phyloP scores from a whole-genome alignment of 148 eudicot genomes.

The Fagopyrum tataricum region DNA sequence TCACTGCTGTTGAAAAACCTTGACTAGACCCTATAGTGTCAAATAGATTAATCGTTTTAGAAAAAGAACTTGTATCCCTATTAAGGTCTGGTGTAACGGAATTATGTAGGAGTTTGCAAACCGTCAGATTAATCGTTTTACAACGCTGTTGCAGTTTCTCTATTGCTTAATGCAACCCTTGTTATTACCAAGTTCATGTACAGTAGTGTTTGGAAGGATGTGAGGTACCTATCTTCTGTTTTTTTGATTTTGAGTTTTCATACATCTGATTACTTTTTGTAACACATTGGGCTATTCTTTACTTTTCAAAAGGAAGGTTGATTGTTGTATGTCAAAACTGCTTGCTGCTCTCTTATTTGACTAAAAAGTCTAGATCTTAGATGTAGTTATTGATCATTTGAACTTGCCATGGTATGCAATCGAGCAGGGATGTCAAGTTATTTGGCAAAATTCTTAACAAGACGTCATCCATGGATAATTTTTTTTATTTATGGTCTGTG shows the following conservation, averaged over 20 bases:
- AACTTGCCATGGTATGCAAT: not conserved
- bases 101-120: not conserved
- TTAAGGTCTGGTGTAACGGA: not conserved
- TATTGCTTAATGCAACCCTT: constrained; percentile 94
- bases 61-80: too few relatives aligned
- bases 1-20: not conserved
- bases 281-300: not conserved
- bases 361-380: not conserved
- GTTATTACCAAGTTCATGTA: constrained; percentile 81
- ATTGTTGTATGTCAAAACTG: constrained; percentile 1
- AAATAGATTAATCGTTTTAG: too few relatives aligned
- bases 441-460: too few relatives aligned
- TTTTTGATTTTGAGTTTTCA: not conserved
- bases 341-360: not conserved
- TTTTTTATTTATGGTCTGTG: too few relatives aligned
- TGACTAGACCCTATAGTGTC: not conserved
- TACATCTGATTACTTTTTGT: not conserved
- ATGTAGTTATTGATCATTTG: constrained; percentile 1
- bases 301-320: not conserved
- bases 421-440: too few relatives aligned
- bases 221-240: constrained; percentile 38
- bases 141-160: constrained; percentile 89
- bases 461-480: too few relatives aligned
- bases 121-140: constrained; percentile 41
- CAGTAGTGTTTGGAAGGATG: constrained; percentile 95